A percentile compares a stretch with the other conserved stretches of the same genome.
Conservation (phyloP, 2,329 filamentous ascomycete species). For the Fusarium nurragi region DNA sequence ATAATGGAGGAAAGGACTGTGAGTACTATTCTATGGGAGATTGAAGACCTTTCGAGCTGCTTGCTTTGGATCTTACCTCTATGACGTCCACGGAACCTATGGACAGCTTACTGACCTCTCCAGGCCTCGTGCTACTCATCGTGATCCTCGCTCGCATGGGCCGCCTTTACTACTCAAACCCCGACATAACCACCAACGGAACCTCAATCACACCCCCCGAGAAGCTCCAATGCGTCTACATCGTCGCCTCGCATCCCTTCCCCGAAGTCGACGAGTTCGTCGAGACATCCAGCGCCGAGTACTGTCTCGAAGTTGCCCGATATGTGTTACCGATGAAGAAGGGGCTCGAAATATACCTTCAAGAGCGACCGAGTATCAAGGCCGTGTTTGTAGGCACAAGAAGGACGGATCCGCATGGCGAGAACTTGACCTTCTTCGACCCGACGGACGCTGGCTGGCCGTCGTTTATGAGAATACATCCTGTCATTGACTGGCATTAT, state of each 20-base stretch:
- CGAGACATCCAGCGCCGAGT: slow-evolving; percentile 67
- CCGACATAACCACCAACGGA: slow-evolving; percentile 37
- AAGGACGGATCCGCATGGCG: slow-evolving; percentile 91
- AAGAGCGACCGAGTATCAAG: slow-evolving; percentile 70
- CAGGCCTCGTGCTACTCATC: slow-evolving; percentile 83
- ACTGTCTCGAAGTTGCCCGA: slow-evolving; percentile 78
- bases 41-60: accelerated
- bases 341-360: slow-evolving; percentile 81
- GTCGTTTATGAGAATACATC: slow-evolving; percentile 89
- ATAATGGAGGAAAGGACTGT: slow-evolving; percentile 97
- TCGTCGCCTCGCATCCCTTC: slow-evolving; percentile 86
- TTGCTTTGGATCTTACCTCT: neutral
- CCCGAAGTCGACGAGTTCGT: slow-evolving; percentile 88
- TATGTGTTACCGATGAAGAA: slow-evolving; percentile 83
- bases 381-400: slow-evolving; percentile 72
- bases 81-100: accelerated
- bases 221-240: slow-evolving; percentile 83
- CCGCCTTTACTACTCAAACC: slow-evolving; percentile 46
- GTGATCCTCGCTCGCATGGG: slow-evolving; percentile 78
- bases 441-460: slow-evolving; percentile 92
- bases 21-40: neutral
- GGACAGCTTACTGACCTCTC: neutral
- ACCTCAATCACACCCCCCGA: slow-evolving; percentile 48
- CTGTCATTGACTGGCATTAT: slow-evolving; percentile 95
- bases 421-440: slow-evolving; percentile 81